Conservation (phyloP, 495 filamentous ascomycete species). For the Podospora tetraspora region DNA sequence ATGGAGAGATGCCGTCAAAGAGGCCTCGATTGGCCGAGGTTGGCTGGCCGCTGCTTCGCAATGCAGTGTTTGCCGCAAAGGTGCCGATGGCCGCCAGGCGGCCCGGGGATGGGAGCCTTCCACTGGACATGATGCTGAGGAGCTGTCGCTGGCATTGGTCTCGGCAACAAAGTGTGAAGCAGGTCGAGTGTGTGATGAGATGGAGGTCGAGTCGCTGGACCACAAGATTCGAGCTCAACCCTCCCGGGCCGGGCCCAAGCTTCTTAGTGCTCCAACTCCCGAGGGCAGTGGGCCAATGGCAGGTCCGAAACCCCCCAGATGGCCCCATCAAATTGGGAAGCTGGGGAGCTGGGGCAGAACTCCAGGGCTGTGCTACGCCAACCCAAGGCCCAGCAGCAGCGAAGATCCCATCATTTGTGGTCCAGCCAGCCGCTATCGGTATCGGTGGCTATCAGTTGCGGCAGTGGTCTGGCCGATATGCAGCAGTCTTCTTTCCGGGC, state of each 20-base stretch:
- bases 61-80: neutral
- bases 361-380: neutral
- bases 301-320: neutral
- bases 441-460: neutral
- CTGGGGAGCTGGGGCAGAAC: neutral
- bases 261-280: neutral
- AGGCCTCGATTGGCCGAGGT: neutral
- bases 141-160: neutral
- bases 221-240: neutral
- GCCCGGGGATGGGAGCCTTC: neutral
- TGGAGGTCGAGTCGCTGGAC: neutral
- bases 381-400: neutral
- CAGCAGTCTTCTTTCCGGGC: constrained; percentile 2
- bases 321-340: neutral
- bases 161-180: neutral
- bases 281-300: neutral
- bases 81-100: neutral
- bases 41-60: neutral
- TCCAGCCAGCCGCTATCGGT: neutral
- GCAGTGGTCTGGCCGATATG: neutral
- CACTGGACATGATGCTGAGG: neutral
- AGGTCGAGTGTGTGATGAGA: neutral
- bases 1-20: neutral
- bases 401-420: neutral
- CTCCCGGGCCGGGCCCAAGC: neutral